Base-by-base conservation (phyloP, 176 grass and related monocot species). In the Musa acuminata region DNA sequence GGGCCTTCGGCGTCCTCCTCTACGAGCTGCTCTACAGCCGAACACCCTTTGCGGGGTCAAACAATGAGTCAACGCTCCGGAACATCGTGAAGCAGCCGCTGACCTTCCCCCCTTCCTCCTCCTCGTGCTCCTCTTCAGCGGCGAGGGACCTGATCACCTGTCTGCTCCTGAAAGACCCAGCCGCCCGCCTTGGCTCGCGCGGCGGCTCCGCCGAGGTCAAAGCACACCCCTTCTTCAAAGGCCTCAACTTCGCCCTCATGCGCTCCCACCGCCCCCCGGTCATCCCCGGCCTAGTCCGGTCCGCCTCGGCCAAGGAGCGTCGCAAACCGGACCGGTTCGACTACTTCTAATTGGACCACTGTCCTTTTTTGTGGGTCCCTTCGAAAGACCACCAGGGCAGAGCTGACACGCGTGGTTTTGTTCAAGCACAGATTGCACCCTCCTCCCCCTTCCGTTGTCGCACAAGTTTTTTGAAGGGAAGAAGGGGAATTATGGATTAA, bases 1-100 rank as follows among this genome's bases (percentile, higher is more conserved):
- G 95, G 95, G 86, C 95, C 14, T 94, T 89, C 77, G 95, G 95
- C 52, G 84, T 99, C 58, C 90, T 99, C 79, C 84, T 99, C 0
- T 99, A 99, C 84, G 95, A 99, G 78, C 75, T 99, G 1, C 64
- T 94, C 49, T 94, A 91, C 76, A 85, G 95, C 2, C 84, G 78
- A 23, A 99, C 95, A 1, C 95, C 90, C 8, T 99, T 99, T 73
- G 88, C 79, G 6, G 90, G 86, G 9, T 80, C 84, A 22, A 85
- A 49, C 70, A 93, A 85, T 58, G 81, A 89, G 72, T 73, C 77
- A n/a, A 99, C 90, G 53, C 86, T 94, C 29, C 82, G 87, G 53
- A 99, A 83, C 80, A 99, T 99, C 79, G 82, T 99, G 17, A 78
- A 84, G 49, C 79, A 82, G 13, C 86, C 84, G 13, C 85, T 99